A percentile compares a stretch with the other conserved stretches of the same genome.
phyloP scores from a whole-genome alignment of 1,139 yeast genomes.

The Taphrina wiesneri region DNA sequence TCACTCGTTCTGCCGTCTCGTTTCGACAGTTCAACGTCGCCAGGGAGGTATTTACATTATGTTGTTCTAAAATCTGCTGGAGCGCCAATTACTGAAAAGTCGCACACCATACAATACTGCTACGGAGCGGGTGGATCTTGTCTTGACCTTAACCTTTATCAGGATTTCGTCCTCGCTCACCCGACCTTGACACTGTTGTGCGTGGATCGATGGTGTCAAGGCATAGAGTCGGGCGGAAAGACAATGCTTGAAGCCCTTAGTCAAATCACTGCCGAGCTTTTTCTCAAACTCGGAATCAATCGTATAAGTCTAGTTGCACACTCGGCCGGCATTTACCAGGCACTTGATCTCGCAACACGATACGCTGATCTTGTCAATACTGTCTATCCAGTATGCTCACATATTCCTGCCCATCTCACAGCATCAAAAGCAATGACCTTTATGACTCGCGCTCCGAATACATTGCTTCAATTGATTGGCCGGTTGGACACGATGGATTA shows the following conservation, averaged over 20 bases:
- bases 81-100: not conserved
- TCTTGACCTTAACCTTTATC: not conserved
- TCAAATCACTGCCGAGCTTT: not conserved
- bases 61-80: not conserved
- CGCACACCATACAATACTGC: not conserved
- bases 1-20: not conserved
- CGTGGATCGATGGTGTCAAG: not conserved
- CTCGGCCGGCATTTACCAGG: slow-evolving; percentile 1
- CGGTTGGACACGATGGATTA: not conserved
- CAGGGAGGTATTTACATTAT: not conserved
- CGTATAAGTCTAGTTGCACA: not conserved
- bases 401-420: not conserved
- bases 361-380: not conserved
- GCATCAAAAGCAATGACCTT: not conserved
- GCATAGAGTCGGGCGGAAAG: not conserved
- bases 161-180: not conserved
- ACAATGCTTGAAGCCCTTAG: not conserved
- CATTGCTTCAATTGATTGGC: not conserved
- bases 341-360: not conserved
- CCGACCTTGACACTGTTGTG: not conserved
- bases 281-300: not conserved
- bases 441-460: not conserved
- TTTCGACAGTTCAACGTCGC: not conserved
- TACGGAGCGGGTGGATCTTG: not conserved
- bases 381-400: not conserved